Evolutionary conservation across 2,329 filamentous ascomycete species (phyloP).

Genomic region (Cadophora malorum): DNA sequence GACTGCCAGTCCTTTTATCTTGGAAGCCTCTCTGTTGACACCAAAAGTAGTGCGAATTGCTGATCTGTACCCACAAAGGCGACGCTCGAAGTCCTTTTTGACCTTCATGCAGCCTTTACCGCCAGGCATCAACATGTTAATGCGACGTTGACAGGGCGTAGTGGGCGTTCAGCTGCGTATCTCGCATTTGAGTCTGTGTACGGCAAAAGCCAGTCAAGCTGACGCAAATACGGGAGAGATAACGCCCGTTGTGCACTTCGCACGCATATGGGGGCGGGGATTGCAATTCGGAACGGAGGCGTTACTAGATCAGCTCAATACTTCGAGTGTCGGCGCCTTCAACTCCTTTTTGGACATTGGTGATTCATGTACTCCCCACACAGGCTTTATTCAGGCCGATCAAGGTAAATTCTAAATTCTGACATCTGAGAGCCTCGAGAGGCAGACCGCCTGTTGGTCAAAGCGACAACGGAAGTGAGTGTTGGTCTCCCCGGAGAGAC

Average conservation of each 20-base stretch:
- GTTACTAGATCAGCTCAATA: background rate
- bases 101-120: constrained; percentile 7
- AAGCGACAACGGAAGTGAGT: background rate
- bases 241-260: background rate
- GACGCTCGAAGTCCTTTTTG: background rate
- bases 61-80: background rate
- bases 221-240: background rate
- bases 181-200: background rate
- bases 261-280: background rate
- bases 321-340: background rate
- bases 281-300: background rate
- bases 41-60: background rate
- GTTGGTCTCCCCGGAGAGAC: background rate
- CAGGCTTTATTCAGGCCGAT: background rate
- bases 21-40: background rate
- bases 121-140: constrained; percentile 1
- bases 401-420: background rate
- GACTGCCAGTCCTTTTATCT: background rate
- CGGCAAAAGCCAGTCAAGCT: background rate
- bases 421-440: background rate
- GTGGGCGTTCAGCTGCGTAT: background rate
- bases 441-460: background rate
- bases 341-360: background rate
- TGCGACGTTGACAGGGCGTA: too few relatives aligned
- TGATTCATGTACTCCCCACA: background rate